Evolutionary conservation across 768 basidiomycete species (phyloP).

Genomic region (Pleurotus citrinopileatus): DNA sequence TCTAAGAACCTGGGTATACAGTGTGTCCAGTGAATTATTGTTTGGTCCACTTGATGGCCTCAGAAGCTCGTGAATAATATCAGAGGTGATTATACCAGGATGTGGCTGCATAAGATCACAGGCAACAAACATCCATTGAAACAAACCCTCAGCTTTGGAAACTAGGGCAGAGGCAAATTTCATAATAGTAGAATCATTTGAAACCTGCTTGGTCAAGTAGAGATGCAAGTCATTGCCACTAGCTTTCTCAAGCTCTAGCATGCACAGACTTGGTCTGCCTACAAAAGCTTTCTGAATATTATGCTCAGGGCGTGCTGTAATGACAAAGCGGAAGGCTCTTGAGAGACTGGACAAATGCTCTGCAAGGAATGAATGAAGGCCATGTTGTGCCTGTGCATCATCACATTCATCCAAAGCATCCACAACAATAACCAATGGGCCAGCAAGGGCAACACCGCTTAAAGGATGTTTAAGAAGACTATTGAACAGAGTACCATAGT

Average conservation of each 20-base stretch:
- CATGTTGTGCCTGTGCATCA: conserved; percentile 3
- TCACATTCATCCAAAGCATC: conserved; percentile 22
- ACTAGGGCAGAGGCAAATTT: conserved; percentile 1
- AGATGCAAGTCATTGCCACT: conserved; percentile 15
- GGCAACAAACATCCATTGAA: conserved; percentile 14
- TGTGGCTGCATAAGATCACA: background rate
- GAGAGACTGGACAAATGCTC: conserved; percentile 17
- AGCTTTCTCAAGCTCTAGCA: background rate
- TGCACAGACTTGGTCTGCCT: conserved; percentile 1
- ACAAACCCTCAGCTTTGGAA: conserved; percentile 17
- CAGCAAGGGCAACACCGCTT: background rate
- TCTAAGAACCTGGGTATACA: conserved; percentile 6
- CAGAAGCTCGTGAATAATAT: background rate
- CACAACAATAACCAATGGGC: conserved; percentile 15
- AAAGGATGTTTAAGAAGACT: conserved; percentile 3
- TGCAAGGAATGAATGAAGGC: conserved; percentile 14
- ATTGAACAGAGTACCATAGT: background rate
- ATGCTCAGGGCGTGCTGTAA: conserved; percentile 17
- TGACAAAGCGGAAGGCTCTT: conserved; percentile 16
- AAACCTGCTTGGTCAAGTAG: conserved; percentile 14
- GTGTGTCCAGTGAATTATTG: background rate
- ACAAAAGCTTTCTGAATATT: conserved; percentile 11
- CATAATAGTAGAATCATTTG: conserved; percentile 10
- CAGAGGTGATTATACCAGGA: background rate
- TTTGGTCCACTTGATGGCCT: too few species aligned